Base-by-base conservation (phyloP, 2,329 filamentous ascomycete genomes). In the Aspergillus piperis region DNA sequence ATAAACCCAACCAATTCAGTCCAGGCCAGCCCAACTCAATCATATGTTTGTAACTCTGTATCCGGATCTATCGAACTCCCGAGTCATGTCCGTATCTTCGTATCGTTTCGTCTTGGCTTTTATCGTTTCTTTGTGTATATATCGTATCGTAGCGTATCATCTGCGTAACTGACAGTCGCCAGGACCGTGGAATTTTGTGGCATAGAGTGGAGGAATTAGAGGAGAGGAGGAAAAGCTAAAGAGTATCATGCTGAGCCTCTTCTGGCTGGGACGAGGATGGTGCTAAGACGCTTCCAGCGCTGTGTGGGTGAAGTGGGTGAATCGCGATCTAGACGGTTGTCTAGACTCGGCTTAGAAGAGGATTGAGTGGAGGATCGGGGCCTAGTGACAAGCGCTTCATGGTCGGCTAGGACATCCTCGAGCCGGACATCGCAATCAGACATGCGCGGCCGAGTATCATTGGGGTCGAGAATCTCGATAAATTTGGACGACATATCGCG, bases 341-440 rank as follows among this genome's bases (percentile, higher is more conserved):
- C 71, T 52, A 73, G 58, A 57, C 65, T 70, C 51, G 68, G 66
- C 58, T 75, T 75, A 47, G 67, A 66, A 23, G 74, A 78, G 11
- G 70, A 74, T 58, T 73, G 66, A 39, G 77, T 72, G 13, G 74
- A 73, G 42, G 75, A 75, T 59, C 74, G 69, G 19, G 71, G 68
- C 55, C 76, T 67, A 62, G 70, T 66, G 67, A 72, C 64, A 61
- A 72, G 67, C 50, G 75, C 73, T 67, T 78, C 73, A 55, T 77
- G 73, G 52, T 75, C 71, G 59, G 74, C 77, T 17, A 80, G 72
- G 61, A 80, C 76, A 53, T 80, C 77, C 60, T 79, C 77, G 2
- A 80, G 74, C 7, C 75, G 75, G 51, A 79, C 77, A 58, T 79
- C 77, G 19, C 71, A 74, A 57, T 76, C 70, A 48, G 76, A 77